A percentile compares a stretch with the other conserved stretches of the same genome.
Conservation (phyloP, 192 early-diverging fungal genomes). For the Coemansia aciculifera region DNA sequence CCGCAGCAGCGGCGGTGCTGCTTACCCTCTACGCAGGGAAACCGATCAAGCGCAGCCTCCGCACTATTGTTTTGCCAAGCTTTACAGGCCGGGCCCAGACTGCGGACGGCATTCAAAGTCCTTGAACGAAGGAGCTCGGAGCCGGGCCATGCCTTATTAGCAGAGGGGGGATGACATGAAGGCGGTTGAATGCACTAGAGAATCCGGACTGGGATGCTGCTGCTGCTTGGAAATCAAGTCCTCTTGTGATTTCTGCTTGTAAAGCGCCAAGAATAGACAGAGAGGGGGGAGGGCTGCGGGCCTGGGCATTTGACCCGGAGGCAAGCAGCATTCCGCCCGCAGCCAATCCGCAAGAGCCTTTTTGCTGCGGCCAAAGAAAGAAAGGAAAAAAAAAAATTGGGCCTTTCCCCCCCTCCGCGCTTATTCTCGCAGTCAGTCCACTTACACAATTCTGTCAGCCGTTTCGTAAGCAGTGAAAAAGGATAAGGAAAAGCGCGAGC, state of each 20-base stretch:
- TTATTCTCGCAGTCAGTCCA: background rate
- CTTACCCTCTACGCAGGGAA: background rate
- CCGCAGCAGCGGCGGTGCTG: background rate
- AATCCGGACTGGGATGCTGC: background rate
- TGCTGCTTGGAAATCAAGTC: background rate
- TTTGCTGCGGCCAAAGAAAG: background rate
- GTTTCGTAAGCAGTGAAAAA: no score
- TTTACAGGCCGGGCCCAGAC: background rate
- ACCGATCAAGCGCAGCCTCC: slow-evolving; percentile 4
- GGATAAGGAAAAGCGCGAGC: background rate
- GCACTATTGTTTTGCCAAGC: background rate
- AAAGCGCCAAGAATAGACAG: background rate
- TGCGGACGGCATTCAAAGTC: background rate
- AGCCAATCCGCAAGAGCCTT: background rate
- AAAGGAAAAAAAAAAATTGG: background rate
- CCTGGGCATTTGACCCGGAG: background rate
- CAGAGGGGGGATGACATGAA: background rate
- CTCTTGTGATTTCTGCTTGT: background rate
- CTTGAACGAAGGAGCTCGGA: background rate
- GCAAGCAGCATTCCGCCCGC: background rate
- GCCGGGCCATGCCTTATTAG: background rate
- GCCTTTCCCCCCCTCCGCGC: background rate
- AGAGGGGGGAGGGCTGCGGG: slow-evolving; percentile 2
- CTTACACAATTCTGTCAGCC: no score
- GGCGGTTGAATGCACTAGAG: background rate